Conservation (phyloP, 352 stramenopile genomes). For the Phytophthora macrochlamydospora region DNA sequence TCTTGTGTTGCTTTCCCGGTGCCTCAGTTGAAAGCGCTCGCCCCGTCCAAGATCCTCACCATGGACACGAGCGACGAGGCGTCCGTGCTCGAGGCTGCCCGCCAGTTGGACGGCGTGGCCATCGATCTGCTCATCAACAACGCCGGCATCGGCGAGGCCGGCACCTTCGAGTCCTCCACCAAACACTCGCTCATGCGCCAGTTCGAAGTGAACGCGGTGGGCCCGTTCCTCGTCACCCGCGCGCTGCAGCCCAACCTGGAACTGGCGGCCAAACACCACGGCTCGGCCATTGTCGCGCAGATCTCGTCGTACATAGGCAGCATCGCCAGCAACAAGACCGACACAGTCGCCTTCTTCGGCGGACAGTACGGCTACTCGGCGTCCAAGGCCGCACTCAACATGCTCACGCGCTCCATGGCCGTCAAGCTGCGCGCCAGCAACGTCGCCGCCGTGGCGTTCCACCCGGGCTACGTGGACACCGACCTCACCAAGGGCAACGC, state of each 20-base stretch:
- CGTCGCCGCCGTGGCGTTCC: conserved; percentile 36
- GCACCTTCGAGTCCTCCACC: conserved; percentile 31
- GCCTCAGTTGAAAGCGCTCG: conserved; percentile 20
- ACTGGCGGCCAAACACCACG: conserved; percentile 31
- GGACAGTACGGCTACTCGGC: conserved; percentile 60
- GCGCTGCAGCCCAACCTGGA: conserved; percentile 50
- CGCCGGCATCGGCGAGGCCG: conserved; percentile 38
- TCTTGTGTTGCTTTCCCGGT: background rate
- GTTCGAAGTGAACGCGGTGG: conserved; percentile 65
- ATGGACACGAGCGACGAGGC: conserved; percentile 50
- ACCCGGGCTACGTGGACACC: conserved; percentile 45
- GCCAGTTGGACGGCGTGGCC: conserved; percentile 41
- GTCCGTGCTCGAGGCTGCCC: conserved; percentile 44
- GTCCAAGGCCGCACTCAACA: conserved; percentile 74
- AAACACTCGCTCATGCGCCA: conserved; percentile 52
- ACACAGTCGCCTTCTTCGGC: conserved; percentile 15
- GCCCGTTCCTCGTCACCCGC: conserved; percentile 55
- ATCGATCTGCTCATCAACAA: conserved; percentile 74
- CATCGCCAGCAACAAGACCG: conserved; percentile 40
- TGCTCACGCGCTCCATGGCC: conserved; percentile 46
- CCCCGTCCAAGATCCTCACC: conserved; percentile 43
- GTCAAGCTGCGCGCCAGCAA: conserved; percentile 40
- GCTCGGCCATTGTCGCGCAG: conserved; percentile 44
- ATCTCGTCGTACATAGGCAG: conserved; percentile 58
- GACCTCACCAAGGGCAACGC: conserved; percentile 32